A percentile compares a stretch with the other conserved stretches of the same genome.
These are phyloP conservation scores for Fusarium annulatum DNA, from an alignment of 2,329 filamentous ascomycete species.

Conservation along the genomic window DNA sequence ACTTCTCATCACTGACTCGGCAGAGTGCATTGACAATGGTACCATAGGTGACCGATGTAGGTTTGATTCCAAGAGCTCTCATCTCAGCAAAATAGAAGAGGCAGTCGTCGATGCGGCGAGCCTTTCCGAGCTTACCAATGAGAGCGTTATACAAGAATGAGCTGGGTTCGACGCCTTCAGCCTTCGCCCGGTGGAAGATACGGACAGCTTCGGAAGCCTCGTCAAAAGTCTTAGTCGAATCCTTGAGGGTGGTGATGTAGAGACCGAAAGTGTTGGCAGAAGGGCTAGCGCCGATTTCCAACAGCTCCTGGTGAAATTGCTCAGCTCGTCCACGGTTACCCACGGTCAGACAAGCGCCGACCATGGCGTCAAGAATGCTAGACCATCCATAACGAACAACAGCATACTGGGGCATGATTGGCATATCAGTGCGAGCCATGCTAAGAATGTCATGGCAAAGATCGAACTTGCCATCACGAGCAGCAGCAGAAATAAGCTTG, in stretches of 20 bases:
- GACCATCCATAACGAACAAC: conserved; percentile 96
- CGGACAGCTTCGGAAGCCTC: conserved; percentile 97
- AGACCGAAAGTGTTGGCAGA: conserved; percentile 98
- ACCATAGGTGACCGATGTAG: conserved; percentile 96
- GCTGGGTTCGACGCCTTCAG: conserved; percentile 93
- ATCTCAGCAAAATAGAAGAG: conserved; percentile 99
- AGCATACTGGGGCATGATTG: conserved; percentile 83
- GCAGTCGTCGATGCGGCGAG: conserved; percentile 96
- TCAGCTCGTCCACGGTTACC: conserved; percentile 84
- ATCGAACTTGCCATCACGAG: conserved; percentile 84
- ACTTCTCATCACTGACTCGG: conserved; percentile 96
- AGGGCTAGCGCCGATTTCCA: conserved; percentile 89
- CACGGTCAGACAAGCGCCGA: conserved; percentile 87
- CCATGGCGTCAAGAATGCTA: conserved; percentile 95
- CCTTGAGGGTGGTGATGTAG: conserved; percentile 99
- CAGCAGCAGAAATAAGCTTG: conserved; percentile 91
- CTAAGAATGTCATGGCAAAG: conserved; percentile 86
- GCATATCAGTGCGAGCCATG: conserved; percentile 91
- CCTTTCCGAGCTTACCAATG: conserved; percentile 98
- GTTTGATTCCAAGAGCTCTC: conserved; percentile 90
- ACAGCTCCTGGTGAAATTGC: conserved; percentile 89
- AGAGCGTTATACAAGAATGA: conserved; percentile 98
- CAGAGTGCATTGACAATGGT: conserved; percentile 98
- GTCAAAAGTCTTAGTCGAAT: conserved; percentile 96
- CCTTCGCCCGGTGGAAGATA: conserved; percentile 94